Conservation (phyloP, 1,284 basidiomycete species). For the Ustilago hordei region DNA sequence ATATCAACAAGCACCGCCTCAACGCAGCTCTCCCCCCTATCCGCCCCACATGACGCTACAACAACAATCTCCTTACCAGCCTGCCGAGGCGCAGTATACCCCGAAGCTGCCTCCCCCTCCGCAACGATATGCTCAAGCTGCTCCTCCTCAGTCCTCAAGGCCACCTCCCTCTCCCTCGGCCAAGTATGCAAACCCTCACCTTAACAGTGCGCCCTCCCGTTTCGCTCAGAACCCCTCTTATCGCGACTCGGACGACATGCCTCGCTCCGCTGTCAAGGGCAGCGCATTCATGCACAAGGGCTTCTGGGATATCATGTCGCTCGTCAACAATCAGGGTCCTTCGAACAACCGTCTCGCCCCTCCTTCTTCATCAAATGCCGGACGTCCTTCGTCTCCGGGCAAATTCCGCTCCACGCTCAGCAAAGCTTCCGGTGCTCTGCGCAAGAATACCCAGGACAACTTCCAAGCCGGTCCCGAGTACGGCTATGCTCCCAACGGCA, state of each 20-base stretch:
- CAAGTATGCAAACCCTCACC: conserved; percentile 43
- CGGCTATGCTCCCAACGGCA: conserved; percentile 6
- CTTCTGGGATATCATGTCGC: conserved; percentile 64
- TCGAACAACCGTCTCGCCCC: conserved; percentile 31
- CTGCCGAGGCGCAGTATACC: conserved; percentile 24
- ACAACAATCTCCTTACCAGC: conserved; percentile 13
- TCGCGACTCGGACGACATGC: conserved; percentile 30
- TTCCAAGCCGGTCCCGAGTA: conserved; percentile 54
- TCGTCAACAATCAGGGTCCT: conserved; percentile 56
- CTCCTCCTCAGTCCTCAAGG: conserved; percentile 17
- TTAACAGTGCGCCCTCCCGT: conserved; percentile 46
- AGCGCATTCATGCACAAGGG: conserved; percentile 67
- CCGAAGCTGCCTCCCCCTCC: conserved; percentile 24
- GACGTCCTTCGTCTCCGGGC: conserved; percentile 40
- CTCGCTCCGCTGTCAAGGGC: conserved; percentile 45
- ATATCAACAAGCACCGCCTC: conserved; percentile 28
- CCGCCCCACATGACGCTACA: background rate
- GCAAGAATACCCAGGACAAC: conserved; percentile 33
- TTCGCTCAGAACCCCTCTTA: conserved; percentile 32
- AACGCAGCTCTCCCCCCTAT: conserved; percentile 20
- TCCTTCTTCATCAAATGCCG: conserved; percentile 20
- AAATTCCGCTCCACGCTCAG: conserved; percentile 54
- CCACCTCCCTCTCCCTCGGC: conserved; percentile 44
- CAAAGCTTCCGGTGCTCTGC: conserved; percentile 54
- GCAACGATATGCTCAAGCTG: conserved; percentile 24